Evolutionary conservation across 1,284 basidiomycete species (phyloP), one percentile per base, ranked within the genome.

Genomic region (Marasmius fiardii): DNA sequence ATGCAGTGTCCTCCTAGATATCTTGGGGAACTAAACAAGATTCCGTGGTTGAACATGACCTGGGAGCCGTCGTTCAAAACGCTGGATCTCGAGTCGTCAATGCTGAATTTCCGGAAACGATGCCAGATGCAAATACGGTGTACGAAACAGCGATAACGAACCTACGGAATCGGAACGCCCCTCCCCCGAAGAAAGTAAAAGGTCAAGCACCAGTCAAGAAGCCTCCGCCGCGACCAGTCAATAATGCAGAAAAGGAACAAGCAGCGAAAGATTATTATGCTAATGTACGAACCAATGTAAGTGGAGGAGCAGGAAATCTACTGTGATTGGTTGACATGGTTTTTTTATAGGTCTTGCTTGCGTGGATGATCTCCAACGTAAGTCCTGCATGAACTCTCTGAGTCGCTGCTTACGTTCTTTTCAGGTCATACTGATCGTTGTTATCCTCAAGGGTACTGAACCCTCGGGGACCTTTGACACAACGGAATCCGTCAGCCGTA

Each of bases 11-110:
- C 0, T 43, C 3, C 61, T 51, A 88, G 86, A 90, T 92, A 51
- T 92, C 90, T 23, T 94, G 93, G 93, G 93, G 93, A 8, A 95
- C 93, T 8, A 95, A 95, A 70, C 90, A 92, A 79, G 86, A 88
- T 65, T 75, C 78, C 23, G 71, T 79, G 45, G 74, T 82, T 14
- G 86, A 88, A 50, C 78, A 81, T 0, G 92, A 95, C 65, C 83
- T 95, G 23, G 93, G 92, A 23, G 83, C 84, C 2, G 90, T 93
- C 48, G 81, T 88, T 23, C 88, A 91, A 65, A 84, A 91, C 65
- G 85, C 80, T 34, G 80, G 89, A 64, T 87, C 85, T 12, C 85
- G 91, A 62, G 93, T 41, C 16, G 39, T 98, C 41, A 93, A 97
- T 64, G 88, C 98, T 55, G 90, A 94, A 62, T 82, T 98, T 63